Percentiles rank a stretch among this genome's conserved stretches.
Evolutionary conservation across 192 early-diverging fungal genomes (phyloP).

Genomic region (Podila horticola): DNA sequence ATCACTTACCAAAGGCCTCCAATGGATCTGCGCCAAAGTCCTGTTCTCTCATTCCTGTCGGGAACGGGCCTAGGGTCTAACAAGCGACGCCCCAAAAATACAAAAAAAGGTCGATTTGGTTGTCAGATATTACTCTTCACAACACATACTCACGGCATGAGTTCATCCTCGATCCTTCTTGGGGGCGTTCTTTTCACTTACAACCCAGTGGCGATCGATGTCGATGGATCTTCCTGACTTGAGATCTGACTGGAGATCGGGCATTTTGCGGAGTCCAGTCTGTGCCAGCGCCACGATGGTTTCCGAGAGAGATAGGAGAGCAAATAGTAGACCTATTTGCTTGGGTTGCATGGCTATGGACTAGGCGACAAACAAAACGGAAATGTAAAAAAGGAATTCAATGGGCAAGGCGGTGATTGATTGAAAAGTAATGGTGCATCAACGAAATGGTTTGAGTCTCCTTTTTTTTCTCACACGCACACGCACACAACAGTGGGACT

Average conservation of each 20-base stretch:
- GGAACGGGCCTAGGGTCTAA: constrained; percentile 76
- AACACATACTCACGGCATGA: no score
- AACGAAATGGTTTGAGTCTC: no score
- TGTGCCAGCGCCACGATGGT: neutral
- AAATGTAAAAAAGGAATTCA: no score
- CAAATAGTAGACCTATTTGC: no score
- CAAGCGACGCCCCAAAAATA: neutral
- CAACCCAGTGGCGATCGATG: neutral
- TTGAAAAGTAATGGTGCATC: no score
- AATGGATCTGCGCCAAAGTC: constrained; percentile 78
- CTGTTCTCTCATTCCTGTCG: constrained; percentile 65
- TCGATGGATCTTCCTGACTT: neutral
- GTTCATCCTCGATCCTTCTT: neutral
- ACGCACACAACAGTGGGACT: no score
- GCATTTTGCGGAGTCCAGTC: neutral
- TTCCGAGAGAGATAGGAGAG: no score
- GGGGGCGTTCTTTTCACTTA: neutral
- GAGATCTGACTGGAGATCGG: neutral
- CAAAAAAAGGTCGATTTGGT: neutral
- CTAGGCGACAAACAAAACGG: no score
- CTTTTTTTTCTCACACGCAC: no score
- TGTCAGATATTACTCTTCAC: no score
- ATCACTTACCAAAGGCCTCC: constrained; percentile 69
- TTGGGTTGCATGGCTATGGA: no score
- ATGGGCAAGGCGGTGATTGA: no score